Evolutionary conservation across 768 basidiomycete species (phyloP).

Genomic region (Phaffia tasmanica): DNA sequence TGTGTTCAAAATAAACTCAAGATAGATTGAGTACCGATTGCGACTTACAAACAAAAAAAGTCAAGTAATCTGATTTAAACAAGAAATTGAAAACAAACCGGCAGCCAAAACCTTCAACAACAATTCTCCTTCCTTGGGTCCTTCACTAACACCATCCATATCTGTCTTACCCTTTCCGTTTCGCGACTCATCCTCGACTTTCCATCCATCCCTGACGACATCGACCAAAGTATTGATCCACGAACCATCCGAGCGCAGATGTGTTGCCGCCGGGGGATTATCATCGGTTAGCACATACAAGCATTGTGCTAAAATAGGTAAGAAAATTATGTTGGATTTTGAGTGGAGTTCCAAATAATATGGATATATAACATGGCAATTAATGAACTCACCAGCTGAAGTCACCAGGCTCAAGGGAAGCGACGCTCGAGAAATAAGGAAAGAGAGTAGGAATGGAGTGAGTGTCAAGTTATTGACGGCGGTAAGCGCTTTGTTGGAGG

Average conservation of each 20-base stretch:
- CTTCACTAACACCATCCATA: constrained; percentile 26
- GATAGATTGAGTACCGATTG: background rate
- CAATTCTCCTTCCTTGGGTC: constrained; percentile 40
- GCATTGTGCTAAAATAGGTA: constrained; percentile 57
- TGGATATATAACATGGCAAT: background rate
- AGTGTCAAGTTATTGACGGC: constrained; percentile 72
- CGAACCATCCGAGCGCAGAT: constrained; percentile 42
- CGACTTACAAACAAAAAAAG: background rate
- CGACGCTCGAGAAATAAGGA: constrained; percentile 58
- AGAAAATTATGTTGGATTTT: constrained; percentile 1
- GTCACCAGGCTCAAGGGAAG: constrained; percentile 61
- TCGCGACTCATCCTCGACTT: constrained; percentile 17
- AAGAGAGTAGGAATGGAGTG: constrained; percentile 79
- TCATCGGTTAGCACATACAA: constrained; percentile 88
- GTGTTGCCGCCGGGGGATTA: constrained; percentile 61
- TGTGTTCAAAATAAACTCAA: background rate
- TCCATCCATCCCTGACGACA: constrained; percentile 15
- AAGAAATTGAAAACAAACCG: constrained; percentile 43
- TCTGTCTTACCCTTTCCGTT: constrained; percentile 32
- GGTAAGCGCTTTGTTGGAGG: constrained; percentile 79
- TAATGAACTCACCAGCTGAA: constrained; percentile 55
- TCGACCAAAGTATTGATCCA: constrained; percentile 44
- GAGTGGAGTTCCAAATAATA: background rate
- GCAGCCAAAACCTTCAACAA: constrained; percentile 58
- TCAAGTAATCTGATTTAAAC: background rate